Conservation (phyloP, 768 basidiomycete genomes). For the Pluteus cervinus region DNA sequence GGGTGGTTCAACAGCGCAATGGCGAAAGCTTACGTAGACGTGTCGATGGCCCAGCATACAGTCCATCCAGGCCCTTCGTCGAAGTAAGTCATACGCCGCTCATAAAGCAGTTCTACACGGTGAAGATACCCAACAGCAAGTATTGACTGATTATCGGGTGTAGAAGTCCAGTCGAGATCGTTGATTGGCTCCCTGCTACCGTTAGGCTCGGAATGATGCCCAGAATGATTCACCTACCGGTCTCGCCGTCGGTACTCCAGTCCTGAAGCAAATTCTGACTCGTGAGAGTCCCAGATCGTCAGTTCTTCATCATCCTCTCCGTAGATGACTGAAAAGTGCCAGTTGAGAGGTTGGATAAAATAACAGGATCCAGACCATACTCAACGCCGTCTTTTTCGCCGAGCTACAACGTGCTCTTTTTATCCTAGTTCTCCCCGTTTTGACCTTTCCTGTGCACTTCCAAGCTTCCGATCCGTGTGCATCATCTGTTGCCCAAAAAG, state of each 20-base stretch:
- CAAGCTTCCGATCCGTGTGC: slow-evolving; percentile 33
- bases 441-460: slow-evolving; percentile 69
- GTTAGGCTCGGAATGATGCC: neutral
- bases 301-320: slow-evolving; percentile 63
- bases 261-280: slow-evolving; percentile 89
- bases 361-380: slow-evolving; percentile 45
- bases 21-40: slow-evolving; percentile 46
- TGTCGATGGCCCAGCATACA: slow-evolving; percentile 61
- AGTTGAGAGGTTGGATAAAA: slow-evolving; percentile 1
- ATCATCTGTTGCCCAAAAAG: slow-evolving; percentile 73
- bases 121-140: slow-evolving; percentile 83
- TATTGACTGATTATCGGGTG: slow-evolving; percentile 84
- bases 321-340: slow-evolving; percentile 46
- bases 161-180: slow-evolving; percentile 92
- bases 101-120: slow-evolving; percentile 81
- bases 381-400: slow-evolving; percentile 84
- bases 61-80: slow-evolving; percentile 79
- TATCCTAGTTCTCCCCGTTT: slow-evolving; percentile 62
- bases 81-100: slow-evolving; percentile 90
- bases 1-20: slow-evolving; percentile 4
- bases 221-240: slow-evolving; percentile 33
- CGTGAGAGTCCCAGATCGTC: slow-evolving; percentile 95
- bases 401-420: slow-evolving; percentile 81
- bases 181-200: slow-evolving; percentile 50
- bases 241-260: slow-evolving; percentile 67